Evolutionary conservation across 768 basidiomycete species (phyloP), one percentile per base, ranked within the genome.

Genomic region (Serendipita sp.): DNA sequence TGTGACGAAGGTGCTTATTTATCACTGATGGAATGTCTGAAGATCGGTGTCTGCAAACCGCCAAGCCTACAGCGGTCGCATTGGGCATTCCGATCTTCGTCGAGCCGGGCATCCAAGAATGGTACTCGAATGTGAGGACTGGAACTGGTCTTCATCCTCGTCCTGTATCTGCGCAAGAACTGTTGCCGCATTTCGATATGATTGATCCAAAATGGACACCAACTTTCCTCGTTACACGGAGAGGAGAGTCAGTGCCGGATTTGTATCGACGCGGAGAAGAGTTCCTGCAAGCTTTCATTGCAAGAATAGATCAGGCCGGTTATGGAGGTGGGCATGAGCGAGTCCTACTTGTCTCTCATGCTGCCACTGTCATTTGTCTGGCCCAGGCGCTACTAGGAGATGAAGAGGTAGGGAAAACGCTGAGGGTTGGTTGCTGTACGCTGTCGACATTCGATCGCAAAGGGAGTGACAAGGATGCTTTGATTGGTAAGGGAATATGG

Each of bases 41-140:
- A 90, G 88, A 92, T 73, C 86, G 90, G 17, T 92, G 90, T 71
- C 75, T 92, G 24, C 90, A 93, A 70, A 93, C 90, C 0, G 74
- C 84, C 1, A 75, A 78, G 33, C 89, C 90, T 1, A 73, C 78
- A 2, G 80, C 90, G 16, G 70, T 74, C 42, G 79, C 81, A 0
- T 76, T 92, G 20, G 74, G 60, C 14, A 65, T 90, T 2, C 88
- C 90, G 0, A 79, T 92, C 60, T 85, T 80, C 65, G 79, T 86
- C 14, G 90, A 93, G 67, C 89, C 90, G 66, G 90, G 85, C 9
- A 70, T 89, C 5, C 78, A 81, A 2, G 88, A 90, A 71, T 91
- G 89, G 89, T 88, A 83, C 71, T 85, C 84, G 2, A 86, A 84
- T 30, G 86, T 82, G 34, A 70, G 71, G 2, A 81, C 82, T 0